Evolutionary conservation across 2,329 filamentous ascomycete genomes (phyloP), one percentile per base, ranked within the genome.

Genomic region (Pseudocercospora eumusae): DNA sequence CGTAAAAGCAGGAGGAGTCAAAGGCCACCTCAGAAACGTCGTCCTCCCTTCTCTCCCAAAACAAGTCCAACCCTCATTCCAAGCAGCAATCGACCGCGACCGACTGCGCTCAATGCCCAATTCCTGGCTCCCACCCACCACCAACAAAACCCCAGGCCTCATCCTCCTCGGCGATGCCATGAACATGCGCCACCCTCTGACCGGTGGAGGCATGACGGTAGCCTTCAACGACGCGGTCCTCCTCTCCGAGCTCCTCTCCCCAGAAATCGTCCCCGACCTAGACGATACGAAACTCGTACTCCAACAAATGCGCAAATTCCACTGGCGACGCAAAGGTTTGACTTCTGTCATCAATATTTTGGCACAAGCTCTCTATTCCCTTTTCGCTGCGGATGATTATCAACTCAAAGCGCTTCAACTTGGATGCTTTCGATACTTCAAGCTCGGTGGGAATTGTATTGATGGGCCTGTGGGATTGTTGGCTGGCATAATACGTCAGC

Each of bases 121-220:
- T 78, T 93, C 89, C 64, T 99, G 90, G 83, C 85, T 99, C 2
- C 93, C 95, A 4, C 86, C 95, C 0, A 84, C 86, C 0, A 90
- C 89, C 63, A 89, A 90, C 73, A 84, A 82, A 49, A 84, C 84
- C 10, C 85, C 87, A 1, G 91, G 91, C 3, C 79, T 96, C 63
- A 83, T 96, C 54, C 81, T 99, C 36, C 83, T 98, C 8, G 95
- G 95, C 62, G 95, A 99, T 75, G 93, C 95, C 13, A 88, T 96
- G 83, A 99, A 99, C 81, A 99, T 99, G 95, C 90, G 95, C n/a
- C 95, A 99, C 78, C 95, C 95, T 1, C 83, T 99, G 11, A 99
- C 95, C 0, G 95, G 95, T 57, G 95, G 95, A 68, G 95, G 95
- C 70, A 99, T 99, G 95, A 98, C 93, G 0, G 95, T 98, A 1